Percentiles rank a stretch among this genome's conserved stretches.
phyloP scores from a whole-genome alignment of 768 basidiomycete species.

The Macrolepiota dolichaula region DNA sequence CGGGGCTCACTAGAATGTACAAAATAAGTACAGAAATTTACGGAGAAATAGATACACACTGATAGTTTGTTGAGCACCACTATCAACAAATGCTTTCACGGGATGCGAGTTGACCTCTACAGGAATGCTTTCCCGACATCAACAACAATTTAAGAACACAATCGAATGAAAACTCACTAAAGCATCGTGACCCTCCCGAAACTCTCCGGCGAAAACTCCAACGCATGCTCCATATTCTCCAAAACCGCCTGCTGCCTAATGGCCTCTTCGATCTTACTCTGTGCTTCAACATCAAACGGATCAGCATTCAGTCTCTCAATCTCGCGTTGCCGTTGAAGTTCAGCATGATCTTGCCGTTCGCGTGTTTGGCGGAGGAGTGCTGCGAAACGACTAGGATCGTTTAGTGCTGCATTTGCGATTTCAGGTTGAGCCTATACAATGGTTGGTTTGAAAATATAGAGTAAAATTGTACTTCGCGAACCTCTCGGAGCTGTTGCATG shows the following conservation, averaged over 20 bases:
- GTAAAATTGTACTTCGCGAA: conserved; percentile 27
- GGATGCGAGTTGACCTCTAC: conserved; percentile 90
- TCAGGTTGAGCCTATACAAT: conserved; percentile 71
- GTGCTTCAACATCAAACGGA: conserved; percentile 91
- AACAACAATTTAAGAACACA: not conserved
- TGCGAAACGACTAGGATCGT: conserved; percentile 72
- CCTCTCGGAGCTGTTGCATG: conserved; percentile 71
- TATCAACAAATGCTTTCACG: conserved; percentile 97
- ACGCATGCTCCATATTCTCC: conserved; percentile 91
- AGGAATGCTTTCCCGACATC: conserved; percentile 55
- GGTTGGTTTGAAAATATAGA: not conserved
- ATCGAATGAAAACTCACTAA: conserved; percentile 56
- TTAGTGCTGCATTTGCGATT: conserved; percentile 65
- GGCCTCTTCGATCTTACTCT: conserved; percentile 88
- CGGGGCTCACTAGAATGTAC: conserved; percentile 71
- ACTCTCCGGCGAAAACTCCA: conserved; percentile 89
- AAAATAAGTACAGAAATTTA: not conserved
- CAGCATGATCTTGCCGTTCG: conserved; percentile 48
- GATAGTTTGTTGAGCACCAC: conserved; percentile 95
- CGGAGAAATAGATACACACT: conserved; percentile 46
- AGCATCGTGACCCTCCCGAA: conserved; percentile 97
- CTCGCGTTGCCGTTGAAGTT: conserved; percentile 57
- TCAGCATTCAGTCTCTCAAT: conserved; percentile 75
- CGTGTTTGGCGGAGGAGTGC: conserved; percentile 63
- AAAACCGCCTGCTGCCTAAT: conserved; percentile 86